phyloP scores from a whole-genome alignment of 306 rosid species.

The Vigna reflexopilosa region DNA sequence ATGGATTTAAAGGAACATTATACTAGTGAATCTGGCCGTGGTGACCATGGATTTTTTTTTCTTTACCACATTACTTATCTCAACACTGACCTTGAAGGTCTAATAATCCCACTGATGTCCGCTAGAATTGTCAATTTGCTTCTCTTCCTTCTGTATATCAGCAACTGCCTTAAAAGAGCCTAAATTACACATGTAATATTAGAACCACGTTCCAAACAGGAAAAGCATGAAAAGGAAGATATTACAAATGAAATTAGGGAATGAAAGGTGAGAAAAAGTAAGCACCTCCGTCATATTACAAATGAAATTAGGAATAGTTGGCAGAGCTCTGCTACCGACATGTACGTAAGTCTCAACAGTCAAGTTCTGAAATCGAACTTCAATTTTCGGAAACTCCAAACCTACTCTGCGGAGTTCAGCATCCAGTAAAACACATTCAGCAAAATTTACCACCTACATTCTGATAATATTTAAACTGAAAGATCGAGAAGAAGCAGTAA shows the following conservation, averaged over 20 bases:
- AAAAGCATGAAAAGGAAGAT: neutral
- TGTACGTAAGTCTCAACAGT: conserved; percentile 86
- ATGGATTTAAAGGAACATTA: neutral
- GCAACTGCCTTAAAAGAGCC: conserved; percentile 75
- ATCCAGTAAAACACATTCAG: conserved; percentile 4
- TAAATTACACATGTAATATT: conserved; percentile 38
- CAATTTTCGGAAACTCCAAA: conserved; percentile 88
- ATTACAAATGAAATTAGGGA: neutral
- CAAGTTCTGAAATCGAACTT: conserved; percentile 87
- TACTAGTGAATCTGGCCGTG: neutral
- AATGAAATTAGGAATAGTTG: conserved; percentile 91
- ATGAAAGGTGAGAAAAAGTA: neutral
- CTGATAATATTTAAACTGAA: neutral
- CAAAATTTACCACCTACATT: neutral
- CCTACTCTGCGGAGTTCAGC: conserved; percentile 64
- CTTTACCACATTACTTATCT: neutral
- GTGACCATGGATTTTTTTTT: neutral
- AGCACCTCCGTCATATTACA: conserved; percentile 87
- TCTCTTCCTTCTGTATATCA: conserved; percentile 61
- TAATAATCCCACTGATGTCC: conserved; percentile 76
- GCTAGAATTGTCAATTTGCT: conserved; percentile 89
- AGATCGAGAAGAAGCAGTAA: conserved; percentile 8
- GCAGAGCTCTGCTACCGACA: conserved; percentile 95
- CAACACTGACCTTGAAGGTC: conserved; percentile 76
- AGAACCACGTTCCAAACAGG: neutral